These are phyloP conservation scores for Colletotrichum abscissum DNA, from an alignment of 2,329 filamentous ascomycete genomes.

Conservation along the genomic window DNA sequence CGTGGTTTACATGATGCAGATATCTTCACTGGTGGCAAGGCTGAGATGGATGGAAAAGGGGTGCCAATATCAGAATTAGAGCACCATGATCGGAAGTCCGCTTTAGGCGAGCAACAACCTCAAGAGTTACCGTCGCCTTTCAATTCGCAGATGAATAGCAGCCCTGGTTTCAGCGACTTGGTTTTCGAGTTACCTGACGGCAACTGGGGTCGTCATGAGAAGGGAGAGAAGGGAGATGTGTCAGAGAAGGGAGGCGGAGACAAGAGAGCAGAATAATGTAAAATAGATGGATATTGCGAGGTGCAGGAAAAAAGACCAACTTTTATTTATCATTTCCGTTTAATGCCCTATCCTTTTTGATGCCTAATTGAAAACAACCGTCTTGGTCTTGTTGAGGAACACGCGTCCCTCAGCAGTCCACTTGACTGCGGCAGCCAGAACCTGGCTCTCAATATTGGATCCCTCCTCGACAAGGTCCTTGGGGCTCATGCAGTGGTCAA, in stretches of 20 bases:
- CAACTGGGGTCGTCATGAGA: not conserved
- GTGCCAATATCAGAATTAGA: not conserved
- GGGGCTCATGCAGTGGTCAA: constrained; percentile 80
- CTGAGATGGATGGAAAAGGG: not conserved
- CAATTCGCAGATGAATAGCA: not conserved
- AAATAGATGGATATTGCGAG: not conserved
- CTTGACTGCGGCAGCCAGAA: constrained; percentile 83
- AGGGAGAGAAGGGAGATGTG: no score
- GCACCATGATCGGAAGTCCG: not conserved
- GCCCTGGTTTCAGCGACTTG: not conserved
- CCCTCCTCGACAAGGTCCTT: constrained; percentile 84
- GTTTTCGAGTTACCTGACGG: not conserved
- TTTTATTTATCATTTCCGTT: constrained; percentile 11
- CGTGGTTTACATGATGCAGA: not conserved
- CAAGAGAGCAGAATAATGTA: not conserved
- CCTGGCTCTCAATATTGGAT: constrained; percentile 86
- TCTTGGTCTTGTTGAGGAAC: constrained; percentile 83
- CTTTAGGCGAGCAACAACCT: not conserved
- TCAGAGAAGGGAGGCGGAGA: not conserved
- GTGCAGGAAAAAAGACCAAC: not conserved
- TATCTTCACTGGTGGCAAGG: not conserved
- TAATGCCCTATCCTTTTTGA: not conserved
- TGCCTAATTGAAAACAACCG: constrained; percentile 74
- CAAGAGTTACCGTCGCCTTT: not conserved
- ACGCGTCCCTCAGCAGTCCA: constrained; percentile 84